Evolutionary conservation across 371 early-diverging fungal genomes (phyloP).

Genomic region (Syncephalis fuscata): DNA sequence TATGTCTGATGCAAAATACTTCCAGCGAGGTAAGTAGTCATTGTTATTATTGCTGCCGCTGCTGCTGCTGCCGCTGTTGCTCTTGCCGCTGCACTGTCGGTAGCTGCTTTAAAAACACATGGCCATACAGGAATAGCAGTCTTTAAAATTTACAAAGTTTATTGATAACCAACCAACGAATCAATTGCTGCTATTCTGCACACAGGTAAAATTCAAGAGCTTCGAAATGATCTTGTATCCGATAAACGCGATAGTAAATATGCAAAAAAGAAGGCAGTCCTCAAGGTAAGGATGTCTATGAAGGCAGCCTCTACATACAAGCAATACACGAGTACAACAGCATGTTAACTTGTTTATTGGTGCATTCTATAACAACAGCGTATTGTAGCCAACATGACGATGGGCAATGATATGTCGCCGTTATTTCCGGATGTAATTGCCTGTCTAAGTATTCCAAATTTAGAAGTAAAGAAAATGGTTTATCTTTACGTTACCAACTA

Average conservation of each 20-base stretch:
- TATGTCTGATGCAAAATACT: conserved; percentile 69
- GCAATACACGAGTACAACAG: background rate
- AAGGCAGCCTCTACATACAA: no score
- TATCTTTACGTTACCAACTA: conserved; percentile 78
- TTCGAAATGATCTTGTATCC: conserved; percentile 74
- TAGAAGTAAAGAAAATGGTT: conserved; percentile 82
- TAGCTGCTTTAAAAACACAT: background rate
- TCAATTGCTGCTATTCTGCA: conserved; percentile 1
- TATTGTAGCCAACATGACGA: conserved; percentile 45
- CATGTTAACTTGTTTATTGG: background rate
- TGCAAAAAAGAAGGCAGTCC: conserved; percentile 69
- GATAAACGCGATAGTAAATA: conserved; percentile 84
- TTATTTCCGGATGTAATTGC: conserved; percentile 44
- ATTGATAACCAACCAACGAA: background rate
- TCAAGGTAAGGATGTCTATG: conserved; percentile 42
- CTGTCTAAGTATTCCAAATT: conserved; percentile 30
- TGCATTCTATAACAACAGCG: background rate
- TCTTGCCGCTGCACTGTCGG: background rate
- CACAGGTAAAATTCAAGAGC: conserved; percentile 95
- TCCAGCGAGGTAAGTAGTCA: conserved; percentile 45
- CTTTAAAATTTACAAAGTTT: background rate
- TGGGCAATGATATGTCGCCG: conserved; percentile 73
- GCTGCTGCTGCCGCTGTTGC: background rate
- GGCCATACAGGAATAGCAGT: background rate
- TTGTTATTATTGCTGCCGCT: background rate